phyloP scores from a whole-genome alignment of 1,284 basidiomycete species.

The Pseudozyma tsukubaensis region DNA sequence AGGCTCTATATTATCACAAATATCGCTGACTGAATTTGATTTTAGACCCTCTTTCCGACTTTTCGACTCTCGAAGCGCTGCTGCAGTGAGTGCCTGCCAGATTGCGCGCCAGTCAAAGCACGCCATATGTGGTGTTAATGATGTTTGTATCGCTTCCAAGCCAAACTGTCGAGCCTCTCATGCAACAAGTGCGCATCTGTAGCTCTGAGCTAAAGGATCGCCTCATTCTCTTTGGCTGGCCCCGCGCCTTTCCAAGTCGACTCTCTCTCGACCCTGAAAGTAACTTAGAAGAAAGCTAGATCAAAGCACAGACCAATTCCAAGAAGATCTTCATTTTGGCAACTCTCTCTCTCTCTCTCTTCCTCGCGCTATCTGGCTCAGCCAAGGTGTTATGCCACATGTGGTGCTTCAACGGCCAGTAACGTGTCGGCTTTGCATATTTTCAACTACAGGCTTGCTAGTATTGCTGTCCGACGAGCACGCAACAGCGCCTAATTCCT shows the following conservation, averaged over 20 bases:
- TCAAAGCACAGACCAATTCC: slow-evolving; percentile 42
- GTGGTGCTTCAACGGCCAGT: too few species aligned
- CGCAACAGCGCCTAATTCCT: too few species aligned
- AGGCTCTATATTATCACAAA: neutral
- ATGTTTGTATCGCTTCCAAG: slow-evolving; percentile 6
- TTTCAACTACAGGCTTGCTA: neutral
- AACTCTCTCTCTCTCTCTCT: slow-evolving; percentile 8
- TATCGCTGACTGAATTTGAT: neutral
- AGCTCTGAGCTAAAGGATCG: neutral
- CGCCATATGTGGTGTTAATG: slow-evolving; percentile 27
- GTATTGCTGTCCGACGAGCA: neutral
- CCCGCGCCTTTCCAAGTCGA: neutral
- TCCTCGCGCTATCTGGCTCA: slow-evolving; percentile 28
- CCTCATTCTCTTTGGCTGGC: neutral
- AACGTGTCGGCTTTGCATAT: slow-evolving; percentile 13
- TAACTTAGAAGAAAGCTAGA: neutral
- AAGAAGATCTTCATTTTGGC: slow-evolving; percentile 17
- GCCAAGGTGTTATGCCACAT: slow-evolving; percentile 4
- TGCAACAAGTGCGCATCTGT: too few species aligned
- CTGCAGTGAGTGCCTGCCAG: neutral
- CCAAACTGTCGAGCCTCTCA: slow-evolving; percentile 5
- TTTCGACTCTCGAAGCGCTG: too few species aligned
- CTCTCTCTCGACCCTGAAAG: slow-evolving; percentile 21
- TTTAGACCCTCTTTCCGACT: neutral
- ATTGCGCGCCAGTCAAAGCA: slow-evolving; percentile 18